Evolutionary conservation across 495 filamentous ascomycete species (phyloP).

Genomic region (Penicillium coprophilum): DNA sequence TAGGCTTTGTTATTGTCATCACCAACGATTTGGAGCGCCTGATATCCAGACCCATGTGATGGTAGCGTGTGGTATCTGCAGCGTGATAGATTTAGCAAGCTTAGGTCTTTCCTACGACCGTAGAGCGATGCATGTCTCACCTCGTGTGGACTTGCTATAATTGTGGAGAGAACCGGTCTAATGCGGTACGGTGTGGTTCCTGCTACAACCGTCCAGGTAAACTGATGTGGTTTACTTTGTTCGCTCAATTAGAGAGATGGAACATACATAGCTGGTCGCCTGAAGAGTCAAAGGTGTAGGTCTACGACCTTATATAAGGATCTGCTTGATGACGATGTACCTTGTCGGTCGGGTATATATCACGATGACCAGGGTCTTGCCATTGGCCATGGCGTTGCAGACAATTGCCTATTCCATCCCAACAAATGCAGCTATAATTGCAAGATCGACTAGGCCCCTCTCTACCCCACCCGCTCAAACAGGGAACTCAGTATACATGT

Average conservation of each 20-base stretch:
- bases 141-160: neutral
- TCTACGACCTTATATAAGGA: neutral
- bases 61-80: neutral
- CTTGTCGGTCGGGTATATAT: neutral
- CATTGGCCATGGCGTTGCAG: neutral
- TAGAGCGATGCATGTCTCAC: conserved; percentile 1
- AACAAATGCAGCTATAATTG: neutral
- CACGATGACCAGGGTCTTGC: neutral
- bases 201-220: neutral
- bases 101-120: neutral
- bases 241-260: neutral
- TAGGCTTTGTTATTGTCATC: neutral
- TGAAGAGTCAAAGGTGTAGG: neutral
- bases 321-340: neutral
- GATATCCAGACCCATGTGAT: neutral
- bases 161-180: neutral
- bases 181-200: neutral
- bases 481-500: neutral
- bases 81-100: neutral
- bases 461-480: neutral
- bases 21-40: neutral
- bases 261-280: neutral
- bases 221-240: neutral
- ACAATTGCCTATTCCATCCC: neutral
- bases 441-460: neutral